phyloP scores from a whole-genome alignment of 495 filamentous ascomycete species.

The Podospora didyma region DNA sequence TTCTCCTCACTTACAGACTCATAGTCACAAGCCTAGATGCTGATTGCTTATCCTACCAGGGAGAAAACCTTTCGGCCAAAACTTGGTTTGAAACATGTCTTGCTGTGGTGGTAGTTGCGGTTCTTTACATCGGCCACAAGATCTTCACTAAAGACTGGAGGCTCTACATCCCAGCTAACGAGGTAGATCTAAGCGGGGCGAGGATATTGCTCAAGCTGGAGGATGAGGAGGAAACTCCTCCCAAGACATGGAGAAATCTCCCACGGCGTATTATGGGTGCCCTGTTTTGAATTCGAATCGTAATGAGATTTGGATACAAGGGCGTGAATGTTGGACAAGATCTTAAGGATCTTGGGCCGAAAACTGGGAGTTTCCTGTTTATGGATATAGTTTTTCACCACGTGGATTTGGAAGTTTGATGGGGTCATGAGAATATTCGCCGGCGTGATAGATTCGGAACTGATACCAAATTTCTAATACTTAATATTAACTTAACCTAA shows the following conservation, averaged over 20 bases:
- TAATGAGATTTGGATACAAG: no score
- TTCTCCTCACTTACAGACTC: not conserved
- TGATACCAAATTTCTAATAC: no score
- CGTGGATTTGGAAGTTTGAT: no score
- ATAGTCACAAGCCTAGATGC: not conserved
- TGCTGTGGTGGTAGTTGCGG: constrained; percentile 54
- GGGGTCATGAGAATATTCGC: no score
- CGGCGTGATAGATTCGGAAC: no score
- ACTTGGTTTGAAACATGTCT: constrained; percentile 58
- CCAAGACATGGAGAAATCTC: constrained; percentile 32
- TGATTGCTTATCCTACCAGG: constrained; percentile 14
- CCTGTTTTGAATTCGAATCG: constrained; percentile 24
- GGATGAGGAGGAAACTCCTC: constrained; percentile 16
- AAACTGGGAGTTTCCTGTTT: no score
- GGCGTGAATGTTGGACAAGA: no score
- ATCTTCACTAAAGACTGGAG: constrained; percentile 62
- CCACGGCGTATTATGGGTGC: constrained; percentile 24
- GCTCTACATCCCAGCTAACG: constrained; percentile 52
- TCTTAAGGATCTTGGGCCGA: no score
- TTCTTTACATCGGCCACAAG: constrained; percentile 43
- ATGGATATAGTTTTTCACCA: no score
- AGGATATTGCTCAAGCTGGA: constrained; percentile 19
- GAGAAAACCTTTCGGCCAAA: constrained; percentile 41
- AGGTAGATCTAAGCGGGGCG: constrained; percentile 35
- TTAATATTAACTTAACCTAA: no score